Conservation (phyloP, 179 eudicot species). For the Heliamphora pulchella region DNA sequence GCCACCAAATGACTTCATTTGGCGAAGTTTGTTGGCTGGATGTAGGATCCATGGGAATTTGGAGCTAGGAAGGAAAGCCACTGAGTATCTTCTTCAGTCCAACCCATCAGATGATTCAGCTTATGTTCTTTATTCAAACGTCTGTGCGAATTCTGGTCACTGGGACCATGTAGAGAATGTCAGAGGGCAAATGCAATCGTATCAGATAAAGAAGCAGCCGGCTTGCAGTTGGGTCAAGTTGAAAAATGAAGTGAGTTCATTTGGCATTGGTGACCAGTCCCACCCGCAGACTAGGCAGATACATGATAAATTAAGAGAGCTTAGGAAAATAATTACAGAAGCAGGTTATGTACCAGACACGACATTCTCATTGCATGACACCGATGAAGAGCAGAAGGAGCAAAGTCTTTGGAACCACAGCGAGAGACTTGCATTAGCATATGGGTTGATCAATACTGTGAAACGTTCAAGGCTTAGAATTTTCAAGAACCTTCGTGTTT, state of each 20-base stretch:
- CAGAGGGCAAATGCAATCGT: conserved; percentile 46
- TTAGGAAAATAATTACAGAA: conserved; percentile 43
- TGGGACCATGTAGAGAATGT: conserved; percentile 59
- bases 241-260: conserved; percentile 40
- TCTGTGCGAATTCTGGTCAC: conserved; percentile 58
- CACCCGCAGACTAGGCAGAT: conserved; percentile 38
- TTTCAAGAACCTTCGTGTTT: conserved; percentile 69
- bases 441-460: conserved; percentile 42
- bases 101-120: conserved; percentile 77
- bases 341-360: conserved; percentile 61
- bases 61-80: conserved; percentile 58
- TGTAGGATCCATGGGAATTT: conserved; percentile 62
- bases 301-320: conserved; percentile 40
- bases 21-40: conserved; percentile 64
- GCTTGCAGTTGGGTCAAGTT: conserved; percentile 68
- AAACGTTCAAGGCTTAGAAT: conserved; percentile 46
- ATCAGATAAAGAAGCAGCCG: conserved; percentile 52
- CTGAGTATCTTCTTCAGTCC: conserved; percentile 42
- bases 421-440: conserved; percentile 66
- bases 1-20: conserved; percentile 58
- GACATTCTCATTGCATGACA: conserved; percentile 60
- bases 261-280: conserved; percentile 50
- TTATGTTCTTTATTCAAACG: conserved; percentile 69
- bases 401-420: conserved; percentile 64
- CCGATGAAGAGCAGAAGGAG: conserved; percentile 77